A percentile compares a stretch with the other conserved stretches of the same genome.
phyloP scores from a whole-genome alignment of 2,329 filamentous ascomycete genomes.

The Grosmannia serpens region DNA sequence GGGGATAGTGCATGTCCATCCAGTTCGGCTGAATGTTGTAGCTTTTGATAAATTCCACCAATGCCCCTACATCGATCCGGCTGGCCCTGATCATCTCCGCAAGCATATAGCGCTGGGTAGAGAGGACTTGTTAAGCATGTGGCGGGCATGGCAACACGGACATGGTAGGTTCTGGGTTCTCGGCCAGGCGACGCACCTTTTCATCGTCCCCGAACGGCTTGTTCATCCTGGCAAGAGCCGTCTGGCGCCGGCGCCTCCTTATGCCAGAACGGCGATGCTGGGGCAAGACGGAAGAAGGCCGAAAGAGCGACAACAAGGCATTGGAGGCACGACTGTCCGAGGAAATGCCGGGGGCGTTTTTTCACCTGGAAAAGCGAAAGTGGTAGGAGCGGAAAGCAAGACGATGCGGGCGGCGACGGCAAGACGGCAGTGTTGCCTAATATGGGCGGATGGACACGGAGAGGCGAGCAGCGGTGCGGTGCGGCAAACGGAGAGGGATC shows the following conservation, averaged over 20 bases:
- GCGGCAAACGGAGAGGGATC: neutral
- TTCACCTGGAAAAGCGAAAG: neutral
- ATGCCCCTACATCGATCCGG: conserved; percentile 31
- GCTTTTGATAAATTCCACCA: conserved; percentile 35
- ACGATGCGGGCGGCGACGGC: neutral
- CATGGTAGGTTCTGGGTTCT: neutral
- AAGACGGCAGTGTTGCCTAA: neutral
- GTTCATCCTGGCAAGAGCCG: conserved; percentile 24
- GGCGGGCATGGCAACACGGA: neutral
- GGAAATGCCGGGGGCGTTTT: neutral
- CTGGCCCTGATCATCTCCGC: conserved; percentile 48
- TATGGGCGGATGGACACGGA: neutral
- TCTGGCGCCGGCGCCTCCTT: conserved; percentile 6
- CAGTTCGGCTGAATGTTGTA: conserved; percentile 21
- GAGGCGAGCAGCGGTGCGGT: neutral
- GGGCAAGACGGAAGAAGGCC: conserved; percentile 17
- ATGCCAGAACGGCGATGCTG: conserved; percentile 14
- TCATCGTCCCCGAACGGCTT: conserved; percentile 37
- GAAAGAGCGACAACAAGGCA: conserved; percentile 19
- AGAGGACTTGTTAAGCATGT: neutral
- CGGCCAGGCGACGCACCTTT: conserved; percentile 28
- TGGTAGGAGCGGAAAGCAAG: neutral
- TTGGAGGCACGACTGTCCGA: conserved; percentile 16
- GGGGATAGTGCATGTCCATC: conserved; percentile 23
- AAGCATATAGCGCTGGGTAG: conserved; percentile 42